Conservation (phyloP, 371 early-diverging fungal genomes). For the Mortierella sp. region DNA sequence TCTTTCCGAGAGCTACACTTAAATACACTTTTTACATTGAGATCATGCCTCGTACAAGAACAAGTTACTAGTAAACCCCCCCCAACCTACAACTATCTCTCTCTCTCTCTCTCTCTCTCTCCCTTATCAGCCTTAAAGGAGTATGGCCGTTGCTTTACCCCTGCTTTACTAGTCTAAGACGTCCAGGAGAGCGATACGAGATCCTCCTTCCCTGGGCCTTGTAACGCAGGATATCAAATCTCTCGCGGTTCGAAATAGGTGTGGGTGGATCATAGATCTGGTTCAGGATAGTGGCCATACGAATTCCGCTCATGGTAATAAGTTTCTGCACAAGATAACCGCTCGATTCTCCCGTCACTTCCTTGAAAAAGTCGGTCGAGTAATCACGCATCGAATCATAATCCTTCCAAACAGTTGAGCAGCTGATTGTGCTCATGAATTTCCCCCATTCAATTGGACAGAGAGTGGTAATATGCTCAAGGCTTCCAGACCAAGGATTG, state of each 20-base stretch:
- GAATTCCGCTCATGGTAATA: slow-evolving; percentile 52
- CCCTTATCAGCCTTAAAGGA: no score
- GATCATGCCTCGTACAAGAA: no score
- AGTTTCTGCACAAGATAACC: slow-evolving; percentile 38
- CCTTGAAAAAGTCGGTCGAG: slow-evolving; percentile 39
- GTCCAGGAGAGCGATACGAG: no score
- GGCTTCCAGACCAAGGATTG: slow-evolving; percentile 39
- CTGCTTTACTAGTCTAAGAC: no score
- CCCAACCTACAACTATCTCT: no score
- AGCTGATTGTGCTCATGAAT: slow-evolving; percentile 31
- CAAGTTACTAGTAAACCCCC: no score
- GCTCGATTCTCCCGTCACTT: slow-evolving; percentile 18
- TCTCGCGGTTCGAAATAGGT: background rate
- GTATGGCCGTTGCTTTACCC: no score
- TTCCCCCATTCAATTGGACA: slow-evolving; percentile 49
- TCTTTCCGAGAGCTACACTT: no score
- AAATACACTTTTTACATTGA: no score
- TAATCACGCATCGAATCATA: slow-evolving; percentile 29
- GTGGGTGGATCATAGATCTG: slow-evolving; percentile 42
- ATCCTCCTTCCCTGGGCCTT: no score
- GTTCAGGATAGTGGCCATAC: slow-evolving; percentile 52
- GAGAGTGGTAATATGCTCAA: slow-evolving; percentile 11
- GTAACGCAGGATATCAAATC: no score
- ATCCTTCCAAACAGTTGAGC: slow-evolving; percentile 44
- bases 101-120: no score